Evolutionary conservation across 768 basidiomycete genomes (phyloP), one percentile per base, ranked within the genome.

Genomic region (Trametes sanguinea): DNA sequence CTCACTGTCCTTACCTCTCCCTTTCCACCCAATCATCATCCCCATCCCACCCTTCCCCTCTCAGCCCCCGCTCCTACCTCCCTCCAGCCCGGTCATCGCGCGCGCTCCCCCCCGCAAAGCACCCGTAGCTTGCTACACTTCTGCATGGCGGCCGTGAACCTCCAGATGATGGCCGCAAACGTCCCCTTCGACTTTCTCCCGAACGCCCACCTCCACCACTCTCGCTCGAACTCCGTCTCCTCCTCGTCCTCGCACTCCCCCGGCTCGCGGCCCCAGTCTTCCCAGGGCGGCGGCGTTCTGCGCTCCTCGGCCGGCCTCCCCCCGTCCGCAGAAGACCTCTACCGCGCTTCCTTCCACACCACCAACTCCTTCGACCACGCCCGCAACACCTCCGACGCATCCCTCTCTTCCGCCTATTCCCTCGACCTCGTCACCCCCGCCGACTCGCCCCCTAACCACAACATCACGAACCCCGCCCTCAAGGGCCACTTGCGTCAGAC

Each of bases 211-310:
- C 80, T 80, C 64, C 91, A 37, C 35, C 35, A 90, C 72, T 91
- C 90, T 33, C 84, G 91, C 71, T 90, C 90, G 47, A 84, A 81
- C 73, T 93, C 91, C 17, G 82, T 90, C 73, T 88, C 88, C 45
- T 91, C 90, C 60, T 82, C 85, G 51, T 89, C 88, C 61, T 85
- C 88, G 51, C 85, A 85, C 71, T 89, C 87, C 2, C 84, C 87
- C 67, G 81, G 81, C 68, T 89, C 90, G 50, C 84, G 90, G 27
- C 89, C 90, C 42, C 89, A 89, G 66, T 92, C 90, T 52, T 87
- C 90, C 67, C 89, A 89, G 73, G 87, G 89, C 66, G 69, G 76
- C 68, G 58, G 58, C 62, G 68, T 86, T 62, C 75, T 80, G 64
- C 81, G 84, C 67, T 80, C 85, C 74, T 80, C 83, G 65, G 70